Conservation (phyloP, 306 rosid species). For the Arachis stenosperma region DNA sequence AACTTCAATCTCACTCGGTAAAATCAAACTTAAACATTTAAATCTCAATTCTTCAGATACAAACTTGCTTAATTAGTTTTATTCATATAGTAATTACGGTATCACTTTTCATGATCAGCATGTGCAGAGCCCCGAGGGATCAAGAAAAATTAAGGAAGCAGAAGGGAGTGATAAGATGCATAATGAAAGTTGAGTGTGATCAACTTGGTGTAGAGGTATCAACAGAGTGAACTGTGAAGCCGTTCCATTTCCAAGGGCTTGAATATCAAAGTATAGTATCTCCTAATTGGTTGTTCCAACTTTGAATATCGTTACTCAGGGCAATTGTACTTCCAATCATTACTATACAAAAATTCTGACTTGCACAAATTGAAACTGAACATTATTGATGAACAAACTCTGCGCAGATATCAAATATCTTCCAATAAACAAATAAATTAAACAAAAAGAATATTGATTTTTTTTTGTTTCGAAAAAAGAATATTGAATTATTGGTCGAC, state of each 20-base stretch:
- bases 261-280: background rate
- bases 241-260: background rate
- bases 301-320: too few species aligned
- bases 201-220: background rate
- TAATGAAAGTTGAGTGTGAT: background rate
- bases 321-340: too few species aligned
- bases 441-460: too few species aligned
- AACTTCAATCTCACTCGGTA: constrained; percentile 43
- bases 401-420: too few species aligned
- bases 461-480: too few species aligned
- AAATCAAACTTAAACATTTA: background rate
- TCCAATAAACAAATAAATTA: too few species aligned
- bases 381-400: too few species aligned
- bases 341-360: too few species aligned
- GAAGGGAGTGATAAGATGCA: background rate
- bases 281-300: too few species aligned
- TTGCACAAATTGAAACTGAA: too few species aligned
- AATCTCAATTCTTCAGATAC: background rate
- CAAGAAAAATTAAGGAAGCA: constrained; percentile 41
- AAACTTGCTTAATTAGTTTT: background rate
- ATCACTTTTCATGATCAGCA: constrained; percentile 6
- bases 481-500: too few species aligned
- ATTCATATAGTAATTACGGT: background rate
- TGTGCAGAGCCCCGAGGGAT: constrained; percentile 31
- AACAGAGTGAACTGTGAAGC: background rate